Base-by-base conservation (phyloP, 108 stramenopile genomes). In the Cyclotella atomus region DNA sequence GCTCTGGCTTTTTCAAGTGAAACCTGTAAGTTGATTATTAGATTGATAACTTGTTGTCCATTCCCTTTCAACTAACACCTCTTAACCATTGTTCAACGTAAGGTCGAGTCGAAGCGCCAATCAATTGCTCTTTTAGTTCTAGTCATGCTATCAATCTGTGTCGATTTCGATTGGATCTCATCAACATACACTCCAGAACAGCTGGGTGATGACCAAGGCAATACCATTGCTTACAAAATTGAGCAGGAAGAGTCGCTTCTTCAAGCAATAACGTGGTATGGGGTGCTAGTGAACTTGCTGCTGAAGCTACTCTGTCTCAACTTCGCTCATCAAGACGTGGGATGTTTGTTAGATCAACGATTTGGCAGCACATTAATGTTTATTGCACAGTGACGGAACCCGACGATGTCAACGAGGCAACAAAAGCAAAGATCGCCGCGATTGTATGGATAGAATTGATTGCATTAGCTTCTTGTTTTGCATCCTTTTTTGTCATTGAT, bases 361-460 rank as follows among this genome's bases (percentile, higher is more conserved):
- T 65, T 45, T 46, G 73, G 64, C 19, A 55, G 16, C 30, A 45
- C 5, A 12, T 62, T 5, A 32, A 47, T 45, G 55, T 55, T 0
- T 65, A 32, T 17, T 25, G 52, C 28, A 23, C 35, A 61, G 15
- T 41, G 14, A 14, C 52, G 2, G 16, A 28, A 23, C 36, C 53
- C 5, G 53, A 59, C 32, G 55, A 65, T 36, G 0, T 57, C 16
- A 8, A 21, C 10, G 32, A 7, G 24, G 53, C 55, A 57, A 43
- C 57, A 0, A 38, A n/a, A 32, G 28, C 23, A 20, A 74, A 63
- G 45, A 34, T 57, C 14, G 53, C 63, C 41, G 49, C 56, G 21
- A 35, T 63, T 1, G 23, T 49, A 10, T 63, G 62, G 71, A 54
- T 73, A 47, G 71, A 73, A 44, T 30, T 73, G 0, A n/a, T 73